Evolutionary conservation across 2,329 filamentous ascomycete genomes (phyloP).

Genomic region (Clathrospora elynae): DNA sequence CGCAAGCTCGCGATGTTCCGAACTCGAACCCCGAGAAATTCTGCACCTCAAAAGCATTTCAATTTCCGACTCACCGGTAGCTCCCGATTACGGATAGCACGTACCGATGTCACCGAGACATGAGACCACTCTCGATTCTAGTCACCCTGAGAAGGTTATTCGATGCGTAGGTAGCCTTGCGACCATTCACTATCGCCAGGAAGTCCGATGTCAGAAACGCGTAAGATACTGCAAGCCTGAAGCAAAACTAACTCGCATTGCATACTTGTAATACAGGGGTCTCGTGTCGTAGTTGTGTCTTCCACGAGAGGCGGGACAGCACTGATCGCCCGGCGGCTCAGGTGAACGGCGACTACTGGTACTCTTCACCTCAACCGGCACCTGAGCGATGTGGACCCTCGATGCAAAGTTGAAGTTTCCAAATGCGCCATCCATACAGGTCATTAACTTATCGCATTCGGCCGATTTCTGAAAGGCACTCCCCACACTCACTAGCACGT

Average conservation of each 20-base stretch:
- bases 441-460: constrained; percentile 18
- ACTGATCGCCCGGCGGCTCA: constrained; percentile 16
- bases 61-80: constrained; percentile 25
- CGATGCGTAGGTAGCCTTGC: too few relatives aligned
- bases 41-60: constrained; percentile 25
- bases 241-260: background rate
- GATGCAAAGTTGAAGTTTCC: constrained; percentile 16
- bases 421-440: constrained; percentile 22
- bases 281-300: constrained; percentile 20
- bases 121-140: constrained; percentile 1
- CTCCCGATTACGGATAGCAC: constrained; percentile 18
- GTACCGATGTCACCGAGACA: constrained; percentile 3
- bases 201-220: too few relatives aligned
- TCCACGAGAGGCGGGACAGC: constrained; percentile 28
- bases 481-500: constrained; percentile 21
- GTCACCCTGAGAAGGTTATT: too few relatives aligned
- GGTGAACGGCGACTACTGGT: constrained; percentile 25
- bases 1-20: constrained; percentile 8
- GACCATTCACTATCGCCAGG: too few relatives aligned
- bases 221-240: too few relatives aligned
- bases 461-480: constrained; percentile 9
- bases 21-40: constrained; percentile 17
- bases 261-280: constrained; percentile 8
- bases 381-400: constrained; percentile 27
- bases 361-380: constrained; percentile 17